Evolutionary conservation across 108 stramenopile genomes (phyloP).

Genomic region (Nitzschia sp.): DNA sequence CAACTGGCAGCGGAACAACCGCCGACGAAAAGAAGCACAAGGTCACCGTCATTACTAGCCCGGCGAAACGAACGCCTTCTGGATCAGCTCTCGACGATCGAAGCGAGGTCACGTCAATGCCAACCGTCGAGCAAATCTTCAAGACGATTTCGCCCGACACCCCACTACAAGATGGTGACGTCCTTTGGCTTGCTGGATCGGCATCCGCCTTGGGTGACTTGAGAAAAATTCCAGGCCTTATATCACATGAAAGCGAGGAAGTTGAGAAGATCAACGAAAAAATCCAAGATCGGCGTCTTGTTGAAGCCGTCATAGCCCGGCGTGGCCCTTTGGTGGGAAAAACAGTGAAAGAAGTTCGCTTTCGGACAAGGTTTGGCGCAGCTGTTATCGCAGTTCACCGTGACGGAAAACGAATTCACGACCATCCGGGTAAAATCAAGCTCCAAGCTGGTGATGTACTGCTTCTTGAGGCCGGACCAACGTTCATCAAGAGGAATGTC

Average conservation of each 20-base stretch:
- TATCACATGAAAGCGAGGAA: constrained; percentile 65
- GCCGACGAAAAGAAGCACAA: not conserved
- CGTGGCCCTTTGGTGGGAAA: constrained; percentile 77
- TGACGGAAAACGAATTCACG: constrained; percentile 73
- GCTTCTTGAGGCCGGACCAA: constrained; percentile 82
- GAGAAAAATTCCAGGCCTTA: constrained; percentile 79
- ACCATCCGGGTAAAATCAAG: constrained; percentile 81
- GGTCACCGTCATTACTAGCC: not conserved
- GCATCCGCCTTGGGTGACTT: constrained; percentile 53
- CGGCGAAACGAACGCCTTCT: constrained; percentile 10
- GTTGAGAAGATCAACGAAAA: constrained; percentile 74
- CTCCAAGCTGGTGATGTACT: constrained; percentile 86
- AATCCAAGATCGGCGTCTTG: constrained; percentile 72
- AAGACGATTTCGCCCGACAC: constrained; percentile 40
- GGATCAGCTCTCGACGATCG: constrained; percentile 76
- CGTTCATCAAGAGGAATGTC: constrained; percentile 58
- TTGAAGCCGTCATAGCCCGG: constrained; percentile 82
- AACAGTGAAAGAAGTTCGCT: constrained; percentile 70
- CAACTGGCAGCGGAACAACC: constrained; percentile 4
- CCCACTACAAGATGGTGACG: constrained; percentile 44
- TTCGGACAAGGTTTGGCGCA: constrained; percentile 81
- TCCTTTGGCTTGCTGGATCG: constrained; percentile 82
- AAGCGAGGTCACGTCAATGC: constrained; percentile 21
- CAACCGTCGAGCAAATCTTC: constrained; percentile 12
- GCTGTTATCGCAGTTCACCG: constrained; percentile 89